Conservation (phyloP, 2,329 filamentous ascomycete species). For the Pyrenochaeta sp. region DNA sequence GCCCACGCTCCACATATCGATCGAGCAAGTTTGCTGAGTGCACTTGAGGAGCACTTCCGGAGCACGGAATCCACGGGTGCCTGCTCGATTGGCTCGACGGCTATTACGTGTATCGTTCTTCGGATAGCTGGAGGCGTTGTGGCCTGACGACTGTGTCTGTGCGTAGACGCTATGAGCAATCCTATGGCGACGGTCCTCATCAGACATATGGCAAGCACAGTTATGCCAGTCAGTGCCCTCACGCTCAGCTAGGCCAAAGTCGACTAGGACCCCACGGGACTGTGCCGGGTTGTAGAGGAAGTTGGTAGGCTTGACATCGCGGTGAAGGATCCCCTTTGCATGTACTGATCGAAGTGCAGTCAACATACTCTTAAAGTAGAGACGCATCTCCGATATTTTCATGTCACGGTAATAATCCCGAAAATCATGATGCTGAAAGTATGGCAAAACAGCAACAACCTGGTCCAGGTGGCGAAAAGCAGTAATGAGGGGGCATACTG, state of each 20-base stretch:
- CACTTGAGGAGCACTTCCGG: constrained; percentile 98
- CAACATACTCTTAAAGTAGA: constrained; percentile 90
- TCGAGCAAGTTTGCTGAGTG: constrained; percentile 88
- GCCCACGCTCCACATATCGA: constrained; percentile 96
- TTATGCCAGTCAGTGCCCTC: constrained; percentile 76
- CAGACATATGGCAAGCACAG: constrained; percentile 79
- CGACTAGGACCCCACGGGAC: constrained; percentile 89
- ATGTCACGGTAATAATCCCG: constrained; percentile 93
- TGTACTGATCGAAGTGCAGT: constrained; percentile 86
- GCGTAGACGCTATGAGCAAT: constrained; percentile 67
- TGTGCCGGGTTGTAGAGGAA: constrained; percentile 89
- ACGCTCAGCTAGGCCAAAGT: constrained; percentile 93
- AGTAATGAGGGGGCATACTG: constrained; percentile 94
- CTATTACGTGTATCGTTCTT: constrained; percentile 90
- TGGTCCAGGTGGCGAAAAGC: constrained; percentile 96
- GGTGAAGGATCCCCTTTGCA: constrained; percentile 83
- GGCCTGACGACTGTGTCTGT: constrained; percentile 56
- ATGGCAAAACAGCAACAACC: constrained; percentile 92
- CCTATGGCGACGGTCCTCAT: constrained; percentile 67
- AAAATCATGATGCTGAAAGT: constrained; percentile 96
- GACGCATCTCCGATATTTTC: constrained; percentile 82
- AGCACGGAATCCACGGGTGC: constrained; percentile 93
- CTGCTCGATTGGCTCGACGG: constrained; percentile 89
- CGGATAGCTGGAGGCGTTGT: constrained; percentile 72
- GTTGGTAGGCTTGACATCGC: constrained; percentile 97